A percentile compares a stretch with the other conserved stretches of the same genome.
phyloP scores from a whole-genome alignment of 805 yeast species.

The Nakazawaea siamensis region DNA sequence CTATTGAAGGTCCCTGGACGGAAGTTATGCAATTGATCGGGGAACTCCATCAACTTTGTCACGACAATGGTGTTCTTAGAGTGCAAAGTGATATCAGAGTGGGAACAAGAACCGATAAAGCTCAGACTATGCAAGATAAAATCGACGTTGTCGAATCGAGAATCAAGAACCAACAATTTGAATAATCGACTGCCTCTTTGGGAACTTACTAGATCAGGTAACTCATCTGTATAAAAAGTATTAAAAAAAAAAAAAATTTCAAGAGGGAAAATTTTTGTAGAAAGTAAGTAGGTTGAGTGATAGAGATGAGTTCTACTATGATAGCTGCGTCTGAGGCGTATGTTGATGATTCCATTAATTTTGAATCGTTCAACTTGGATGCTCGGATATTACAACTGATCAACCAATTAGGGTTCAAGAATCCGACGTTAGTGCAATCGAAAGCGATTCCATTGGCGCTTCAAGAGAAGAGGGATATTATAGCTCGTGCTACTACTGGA shows the following conservation, averaged over 20 bases:
- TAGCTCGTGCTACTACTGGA: conserved; percentile 93
- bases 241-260: background rate
- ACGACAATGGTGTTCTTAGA: conserved; percentile 63
- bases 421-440: conserved; percentile 88
- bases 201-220: conserved; percentile 1
- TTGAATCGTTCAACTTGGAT: conserved; percentile 76
- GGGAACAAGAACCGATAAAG: conserved; percentile 76
- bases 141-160: conserved; percentile 56
- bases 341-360: conserved; percentile 60
- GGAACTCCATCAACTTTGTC: conserved; percentile 64
- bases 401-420: conserved; percentile 66
- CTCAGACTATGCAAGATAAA: conserved; percentile 66
- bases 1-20: conserved; percentile 89
- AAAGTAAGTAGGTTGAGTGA: background rate
- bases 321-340: conserved; percentile 60
- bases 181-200: too few species aligned
- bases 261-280: background rate
- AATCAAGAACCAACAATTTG: conserved; percentile 17
- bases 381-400: conserved; percentile 80
- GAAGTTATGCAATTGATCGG: conserved; percentile 79
- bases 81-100: conserved; percentile 82
- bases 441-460: conserved; percentile 89
- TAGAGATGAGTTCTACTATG: conserved; percentile 2
- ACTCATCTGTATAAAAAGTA: conserved; percentile 1
- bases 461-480: conserved; percentile 83